These are phyloP conservation scores for Marchantia paleacea DNA, from an alignment of 225 moss, liverwort and hornwort genomes.

Conservation along the genomic window DNA sequence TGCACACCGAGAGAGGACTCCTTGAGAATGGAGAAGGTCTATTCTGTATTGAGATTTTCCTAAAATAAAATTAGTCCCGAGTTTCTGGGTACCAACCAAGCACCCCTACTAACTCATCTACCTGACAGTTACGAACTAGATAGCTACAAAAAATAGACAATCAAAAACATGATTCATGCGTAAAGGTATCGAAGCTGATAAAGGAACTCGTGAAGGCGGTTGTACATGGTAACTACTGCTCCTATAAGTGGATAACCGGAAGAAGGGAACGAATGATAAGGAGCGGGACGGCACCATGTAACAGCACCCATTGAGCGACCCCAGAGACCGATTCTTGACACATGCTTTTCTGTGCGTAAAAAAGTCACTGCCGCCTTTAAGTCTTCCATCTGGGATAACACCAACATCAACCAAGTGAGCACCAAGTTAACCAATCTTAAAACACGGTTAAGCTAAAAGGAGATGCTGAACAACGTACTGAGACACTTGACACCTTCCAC, in stretches of 20 bases:
- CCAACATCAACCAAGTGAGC: background rate
- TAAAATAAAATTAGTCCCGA: too few relatives aligned
- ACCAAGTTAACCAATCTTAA: background rate
- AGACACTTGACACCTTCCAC: background rate
- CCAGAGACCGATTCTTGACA: constrained; percentile 88
- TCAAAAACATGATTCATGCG: too few relatives aligned
- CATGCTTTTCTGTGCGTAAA: constrained; percentile 68
- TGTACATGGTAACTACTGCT: too few relatives aligned
- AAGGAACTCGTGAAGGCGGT: too few relatives aligned
- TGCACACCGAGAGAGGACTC: too few relatives aligned
- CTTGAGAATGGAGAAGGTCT: too few relatives aligned
- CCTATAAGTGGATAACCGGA: background rate
- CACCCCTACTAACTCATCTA: too few relatives aligned
- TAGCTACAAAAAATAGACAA: too few relatives aligned
- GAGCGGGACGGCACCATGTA: constrained; percentile 56
- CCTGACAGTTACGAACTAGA: too few relatives aligned
- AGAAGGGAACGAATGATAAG: background rate
- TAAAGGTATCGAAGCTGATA: too few relatives aligned
- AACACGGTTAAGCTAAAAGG: background rate
- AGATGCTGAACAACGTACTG: background rate
- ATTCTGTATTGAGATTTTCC: too few relatives aligned
- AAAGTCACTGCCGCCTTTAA: constrained; percentile 68
- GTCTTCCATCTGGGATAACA: constrained; percentile 65
- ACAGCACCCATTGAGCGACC: constrained; percentile 98
- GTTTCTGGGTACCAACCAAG: too few relatives aligned